Conservation (phyloP, 148 eudicot species). For the Dianthus caryophyllus region DNA sequence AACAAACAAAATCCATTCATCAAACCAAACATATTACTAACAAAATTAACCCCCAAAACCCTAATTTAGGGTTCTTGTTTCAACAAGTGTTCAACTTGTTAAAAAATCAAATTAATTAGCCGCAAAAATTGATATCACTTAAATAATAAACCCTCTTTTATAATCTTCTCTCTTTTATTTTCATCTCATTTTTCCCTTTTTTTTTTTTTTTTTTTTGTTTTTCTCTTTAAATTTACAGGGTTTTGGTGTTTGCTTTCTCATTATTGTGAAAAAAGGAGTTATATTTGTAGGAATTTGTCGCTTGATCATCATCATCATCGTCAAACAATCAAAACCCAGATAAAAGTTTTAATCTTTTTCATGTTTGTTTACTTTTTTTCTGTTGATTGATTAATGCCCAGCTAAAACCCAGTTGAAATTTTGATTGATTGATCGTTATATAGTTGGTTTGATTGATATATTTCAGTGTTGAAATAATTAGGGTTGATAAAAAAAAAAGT, state of each 20-base stretch:
- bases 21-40: not conserved
- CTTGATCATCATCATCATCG: slow-evolving; percentile 17
- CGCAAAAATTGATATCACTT: slow-evolving; percentile 28
- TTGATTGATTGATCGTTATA: slow-evolving; percentile 20
- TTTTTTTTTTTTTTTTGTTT: not conserved
- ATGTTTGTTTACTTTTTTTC: not conserved
- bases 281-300: slow-evolving; percentile 18
- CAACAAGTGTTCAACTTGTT: slow-evolving; percentile 11
- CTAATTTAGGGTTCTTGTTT: slow-evolving; percentile 33
- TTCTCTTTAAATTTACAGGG: not conserved
- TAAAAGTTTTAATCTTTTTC: slow-evolving; percentile 12
- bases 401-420: slow-evolving; percentile 18
- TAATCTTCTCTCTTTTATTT: slow-evolving; percentile 7
- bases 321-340: slow-evolving; percentile 23
- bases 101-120: slow-evolving; percentile 16
- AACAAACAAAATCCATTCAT: slow-evolving; percentile 12
- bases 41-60: slow-evolving; percentile 27
- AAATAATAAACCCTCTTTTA: slow-evolving; percentile 7
- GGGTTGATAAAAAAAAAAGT: not conserved
- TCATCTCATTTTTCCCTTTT: no score
- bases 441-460: not conserved
- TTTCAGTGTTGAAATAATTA: slow-evolving; percentile 1
- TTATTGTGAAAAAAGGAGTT: slow-evolving; percentile 8
- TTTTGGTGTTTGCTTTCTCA: not conserved
- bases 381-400: slow-evolving; percentile 12